A percentile compares a stretch with the other conserved stretches of the same genome.
These are phyloP conservation scores for Trichosanthes cucumerina DNA, from an alignment of 306 rosid species.

Conservation along the genomic window DNA sequence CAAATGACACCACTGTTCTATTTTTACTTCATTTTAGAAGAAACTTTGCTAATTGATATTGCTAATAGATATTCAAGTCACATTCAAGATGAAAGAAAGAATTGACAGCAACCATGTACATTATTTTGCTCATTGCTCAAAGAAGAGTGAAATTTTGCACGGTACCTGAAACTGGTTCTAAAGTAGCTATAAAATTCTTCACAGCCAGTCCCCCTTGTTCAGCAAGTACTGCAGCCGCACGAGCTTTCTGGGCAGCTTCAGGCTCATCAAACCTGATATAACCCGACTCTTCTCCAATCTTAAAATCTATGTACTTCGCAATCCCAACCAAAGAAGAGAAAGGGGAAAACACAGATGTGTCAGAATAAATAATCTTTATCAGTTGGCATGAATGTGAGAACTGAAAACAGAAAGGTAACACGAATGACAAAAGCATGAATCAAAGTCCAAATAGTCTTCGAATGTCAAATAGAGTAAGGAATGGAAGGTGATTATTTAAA, in stretches of 20 bases:
- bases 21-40: background rate
- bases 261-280: conserved; percentile 67
- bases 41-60: background rate
- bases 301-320: conserved; percentile 66
- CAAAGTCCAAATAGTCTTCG: background rate
- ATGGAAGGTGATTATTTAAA: background rate
- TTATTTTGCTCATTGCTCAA: background rate
- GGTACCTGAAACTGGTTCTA: conserved; percentile 78
- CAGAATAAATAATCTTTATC: conserved; percentile 9
- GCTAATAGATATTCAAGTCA: background rate
- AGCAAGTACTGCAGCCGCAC: conserved; percentile 74
- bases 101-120: too few species aligned
- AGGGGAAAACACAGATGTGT: background rate
- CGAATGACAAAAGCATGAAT: background rate
- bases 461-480: background rate
- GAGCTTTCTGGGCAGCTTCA: conserved; percentile 81
- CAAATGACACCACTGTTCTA: background rate
- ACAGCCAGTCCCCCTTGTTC: conserved; percentile 64
- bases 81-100: background rate
- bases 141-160: background rate
- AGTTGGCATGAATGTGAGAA: background rate
- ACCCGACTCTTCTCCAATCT: conserved; percentile 78
- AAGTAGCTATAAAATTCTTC: conserved; percentile 53
- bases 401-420: background rate
- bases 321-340: background rate